These are phyloP conservation scores for Remersonia thermophila DNA, from an alignment of 2,329 filamentous ascomycete species.

Conservation along the genomic window DNA sequence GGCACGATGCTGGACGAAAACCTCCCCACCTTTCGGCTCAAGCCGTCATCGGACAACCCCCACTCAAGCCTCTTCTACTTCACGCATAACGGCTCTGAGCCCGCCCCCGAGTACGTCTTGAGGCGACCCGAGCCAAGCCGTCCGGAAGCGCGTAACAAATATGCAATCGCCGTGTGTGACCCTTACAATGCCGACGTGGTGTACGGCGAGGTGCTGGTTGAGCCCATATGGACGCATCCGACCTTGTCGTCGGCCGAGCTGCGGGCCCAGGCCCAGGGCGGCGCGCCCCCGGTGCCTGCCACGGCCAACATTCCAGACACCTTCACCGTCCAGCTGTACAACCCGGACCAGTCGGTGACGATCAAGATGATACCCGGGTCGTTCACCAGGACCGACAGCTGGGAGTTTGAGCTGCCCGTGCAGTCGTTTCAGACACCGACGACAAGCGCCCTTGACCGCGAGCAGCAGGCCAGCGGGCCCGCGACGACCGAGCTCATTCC, in stretches of 20 bases:
- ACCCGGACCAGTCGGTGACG: slow-evolving; percentile 71
- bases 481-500: slow-evolving; percentile 44
- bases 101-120: slow-evolving; percentile 66
- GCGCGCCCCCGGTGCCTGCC: slow-evolving; percentile 37
- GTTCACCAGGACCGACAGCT: slow-evolving; percentile 69
- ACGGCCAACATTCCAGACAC: slow-evolving; percentile 63
- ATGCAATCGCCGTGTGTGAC: slow-evolving; percentile 76
- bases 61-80: slow-evolving; percentile 46
- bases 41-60: slow-evolving; percentile 38
- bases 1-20: slow-evolving; percentile 83
- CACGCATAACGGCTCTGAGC: slow-evolving; percentile 66
- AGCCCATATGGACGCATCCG: slow-evolving; percentile 76
- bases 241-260: slow-evolving; percentile 71
- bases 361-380: slow-evolving; percentile 61
- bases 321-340: slow-evolving; percentile 84
- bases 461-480: slow-evolving; percentile 37
- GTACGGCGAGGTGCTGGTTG: slow-evolving; percentile 74
- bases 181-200: slow-evolving; percentile 68
- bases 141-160: slow-evolving; percentile 64
- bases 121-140: slow-evolving; percentile 59
- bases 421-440: slow-evolving; percentile 74
- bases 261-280: slow-evolving; percentile 39
- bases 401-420: slow-evolving; percentile 88
- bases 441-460: slow-evolving; percentile 63
- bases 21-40: slow-evolving; percentile 60